These are phyloP conservation scores for Lactifluus rugatus DNA, from an alignment of 768 basidiomycete genomes.

Conservation along the genomic window DNA sequence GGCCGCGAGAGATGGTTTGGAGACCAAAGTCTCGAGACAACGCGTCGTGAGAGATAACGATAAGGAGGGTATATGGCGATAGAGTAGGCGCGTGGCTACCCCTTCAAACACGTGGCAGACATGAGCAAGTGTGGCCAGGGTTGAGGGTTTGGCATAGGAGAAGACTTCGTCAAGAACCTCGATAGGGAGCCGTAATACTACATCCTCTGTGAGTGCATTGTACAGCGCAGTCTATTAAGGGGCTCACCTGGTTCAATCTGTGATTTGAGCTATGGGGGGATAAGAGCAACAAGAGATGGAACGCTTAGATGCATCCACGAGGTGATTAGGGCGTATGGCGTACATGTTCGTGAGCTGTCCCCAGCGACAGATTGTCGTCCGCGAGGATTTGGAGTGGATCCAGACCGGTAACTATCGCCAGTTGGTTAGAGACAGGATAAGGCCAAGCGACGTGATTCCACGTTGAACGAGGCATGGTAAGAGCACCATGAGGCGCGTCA, in stretches of 20 bases:
- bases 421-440: background rate
- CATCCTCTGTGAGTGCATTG: background rate
- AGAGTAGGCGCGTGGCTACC: conserved; percentile 14
- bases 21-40: conserved; percentile 12
- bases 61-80: conserved; percentile 16
- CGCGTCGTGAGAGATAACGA: conserved; percentile 10
- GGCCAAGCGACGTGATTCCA: background rate
- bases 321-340: background rate
- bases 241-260: conserved; percentile 5
- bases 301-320: background rate
- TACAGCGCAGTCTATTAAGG: background rate
- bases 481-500: background rate
- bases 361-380: background rate
- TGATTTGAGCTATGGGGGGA: background rate
- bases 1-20: conserved; percentile 10
- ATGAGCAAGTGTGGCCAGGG: conserved; percentile 9
- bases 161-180: conserved; percentile 18
- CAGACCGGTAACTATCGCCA: background rate
- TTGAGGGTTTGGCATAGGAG: conserved; percentile 1
- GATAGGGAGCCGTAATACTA: conserved; percentile 9
- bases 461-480: background rate
- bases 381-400: background rate
- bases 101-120: conserved; percentile 10
- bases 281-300: background rate
- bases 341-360: conserved; percentile 2